phyloP scores from a whole-genome alignment of 176 grass and related monocot genomes.

The Canna indica region DNA sequence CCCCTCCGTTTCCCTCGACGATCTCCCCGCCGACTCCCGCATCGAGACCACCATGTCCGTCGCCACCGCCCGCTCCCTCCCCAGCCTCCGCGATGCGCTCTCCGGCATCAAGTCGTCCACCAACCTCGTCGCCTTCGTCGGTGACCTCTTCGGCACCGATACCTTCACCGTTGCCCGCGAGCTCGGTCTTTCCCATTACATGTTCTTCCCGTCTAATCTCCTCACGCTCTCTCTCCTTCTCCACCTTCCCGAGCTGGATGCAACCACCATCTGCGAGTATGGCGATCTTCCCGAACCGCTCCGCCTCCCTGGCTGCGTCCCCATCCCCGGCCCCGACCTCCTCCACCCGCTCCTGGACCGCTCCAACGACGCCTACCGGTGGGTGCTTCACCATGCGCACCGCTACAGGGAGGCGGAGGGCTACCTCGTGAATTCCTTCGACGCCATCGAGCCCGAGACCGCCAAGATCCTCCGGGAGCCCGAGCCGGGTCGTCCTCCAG shows the following conservation, averaged over 20 bases:
- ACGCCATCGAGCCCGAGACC: conserved; percentile 31
- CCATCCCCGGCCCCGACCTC: conserved; percentile 37
- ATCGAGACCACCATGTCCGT: conserved; percentile 46
- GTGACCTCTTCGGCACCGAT: conserved; percentile 33
- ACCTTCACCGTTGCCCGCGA: conserved; percentile 24
- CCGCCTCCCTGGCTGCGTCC: conserved; percentile 51
- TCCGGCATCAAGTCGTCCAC: neutral
- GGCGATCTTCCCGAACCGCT: conserved; percentile 41
- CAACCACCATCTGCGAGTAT: conserved; percentile 23
- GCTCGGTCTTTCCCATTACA: conserved; percentile 25
- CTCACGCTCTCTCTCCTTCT: conserved; percentile 45
- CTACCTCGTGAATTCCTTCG: conserved; percentile 54
- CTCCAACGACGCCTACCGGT: conserved; percentile 25
- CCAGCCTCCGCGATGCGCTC: neutral
- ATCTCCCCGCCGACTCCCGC: conserved; percentile 24
- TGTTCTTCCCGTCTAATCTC: conserved; percentile 61
- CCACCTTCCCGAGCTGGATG: conserved; percentile 51
- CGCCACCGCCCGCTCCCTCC: conserved; percentile 1
- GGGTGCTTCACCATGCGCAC: conserved; percentile 39
- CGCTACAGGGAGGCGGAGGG: conserved; percentile 19
- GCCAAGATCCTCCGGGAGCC: neutral
- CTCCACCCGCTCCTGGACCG: conserved; percentile 29
- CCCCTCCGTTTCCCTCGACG: conserved; percentile 6
- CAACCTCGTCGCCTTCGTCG: conserved; percentile 37
- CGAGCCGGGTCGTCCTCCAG: conserved; percentile 27